Conservation (phyloP, 1,139 yeast species). For the Kodamaea plutei region DNA sequence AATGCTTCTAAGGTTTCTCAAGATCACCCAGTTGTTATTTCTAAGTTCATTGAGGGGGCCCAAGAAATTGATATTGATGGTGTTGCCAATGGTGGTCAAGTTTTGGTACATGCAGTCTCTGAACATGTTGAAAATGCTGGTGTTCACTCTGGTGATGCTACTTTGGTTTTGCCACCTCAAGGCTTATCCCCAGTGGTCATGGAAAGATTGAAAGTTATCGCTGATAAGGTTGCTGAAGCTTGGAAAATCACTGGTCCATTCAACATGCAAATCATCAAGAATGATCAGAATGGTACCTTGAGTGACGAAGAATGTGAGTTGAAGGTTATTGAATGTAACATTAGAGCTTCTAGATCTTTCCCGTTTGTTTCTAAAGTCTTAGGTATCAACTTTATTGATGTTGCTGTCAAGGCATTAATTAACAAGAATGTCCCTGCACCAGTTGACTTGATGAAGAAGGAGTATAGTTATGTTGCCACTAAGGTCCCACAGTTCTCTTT, state of each 20-base stretch:
- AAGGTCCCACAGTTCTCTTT: constrained; percentile 98
- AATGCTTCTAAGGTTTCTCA: constrained; percentile 90
- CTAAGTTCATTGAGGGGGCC: constrained; percentile 93
- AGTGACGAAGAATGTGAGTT: constrained; percentile 53
- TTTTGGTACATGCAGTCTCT: constrained; percentile 90
- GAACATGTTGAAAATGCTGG: constrained; percentile 99
- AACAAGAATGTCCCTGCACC: constrained; percentile 70
- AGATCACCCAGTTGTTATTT: constrained; percentile 95
- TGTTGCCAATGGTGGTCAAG: constrained; percentile 85
- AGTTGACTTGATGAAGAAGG: constrained; percentile 59
- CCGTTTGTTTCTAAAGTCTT: constrained; percentile 97
- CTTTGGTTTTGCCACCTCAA: constrained; percentile 90
- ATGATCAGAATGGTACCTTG: constrained; percentile 43
- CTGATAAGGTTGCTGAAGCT: constrained; percentile 90
- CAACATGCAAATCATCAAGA: constrained; percentile 94
- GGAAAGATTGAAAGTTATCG: constrained; percentile 67
- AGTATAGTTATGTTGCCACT: constrained; percentile 79
- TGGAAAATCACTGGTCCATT: constrained; percentile 97
- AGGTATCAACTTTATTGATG: constrained; percentile 90
- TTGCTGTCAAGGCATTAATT: constrained; percentile 83
- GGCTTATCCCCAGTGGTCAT: constrained; percentile 55
- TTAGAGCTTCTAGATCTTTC: constrained; percentile 97
- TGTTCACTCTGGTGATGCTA: constrained; percentile 98
- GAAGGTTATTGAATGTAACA: constrained; percentile 97
- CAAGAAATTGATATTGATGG: constrained; percentile 97